Base-by-base conservation (phyloP, 139 green algal genomes). In the Coelastrella sp. region DNA sequence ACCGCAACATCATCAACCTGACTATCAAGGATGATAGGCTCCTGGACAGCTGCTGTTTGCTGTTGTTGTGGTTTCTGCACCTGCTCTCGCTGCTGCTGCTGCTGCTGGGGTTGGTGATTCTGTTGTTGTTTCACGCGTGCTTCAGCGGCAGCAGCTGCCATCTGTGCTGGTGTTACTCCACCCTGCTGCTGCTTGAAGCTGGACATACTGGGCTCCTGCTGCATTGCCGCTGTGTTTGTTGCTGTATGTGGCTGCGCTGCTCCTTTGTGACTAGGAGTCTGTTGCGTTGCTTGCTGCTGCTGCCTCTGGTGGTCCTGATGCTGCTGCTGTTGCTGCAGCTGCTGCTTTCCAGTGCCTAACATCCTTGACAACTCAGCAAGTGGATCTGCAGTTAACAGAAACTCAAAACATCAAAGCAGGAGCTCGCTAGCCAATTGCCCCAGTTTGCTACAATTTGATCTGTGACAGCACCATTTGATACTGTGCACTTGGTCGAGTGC, bases 111-210 rank as follows among this genome's bases (percentile, higher is more conserved):
- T 6, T 23, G 23, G 37, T 59, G 68, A 23, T 59, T 34, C 66
- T 74, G 68, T 21, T 77, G 68, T 27, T 59, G 45, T 37, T 19
- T 30, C n/a, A 30, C 41, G 30, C 73, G 50, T 48, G 73, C 73
- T 45, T 64, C 73, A 40, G 73, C 73, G 23, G 73, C 73, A 8
- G 48, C 48, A 68, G 73, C 73, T 67, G 73, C 73, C 60, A 21
- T 45, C 34, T 64, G 73, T 15, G 73, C 50, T 48, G 73, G 73
- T 21, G 30, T 45, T 34, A 64, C 11, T 21, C 30, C 19, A 19
- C 27, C 17, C 53, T n/a, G 53, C 21, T 64, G 5, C 45, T 57
- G 11, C 15, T 57, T 57, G 11, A 13, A 57, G 21, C 53, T 57
- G 48, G 2, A 64, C 17, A 32, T 9, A 19, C 53, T 34, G 53